Evolutionary conservation across 805 yeast genomes (phyloP).

Genomic region (Nakazawaea molendinolei): DNA sequence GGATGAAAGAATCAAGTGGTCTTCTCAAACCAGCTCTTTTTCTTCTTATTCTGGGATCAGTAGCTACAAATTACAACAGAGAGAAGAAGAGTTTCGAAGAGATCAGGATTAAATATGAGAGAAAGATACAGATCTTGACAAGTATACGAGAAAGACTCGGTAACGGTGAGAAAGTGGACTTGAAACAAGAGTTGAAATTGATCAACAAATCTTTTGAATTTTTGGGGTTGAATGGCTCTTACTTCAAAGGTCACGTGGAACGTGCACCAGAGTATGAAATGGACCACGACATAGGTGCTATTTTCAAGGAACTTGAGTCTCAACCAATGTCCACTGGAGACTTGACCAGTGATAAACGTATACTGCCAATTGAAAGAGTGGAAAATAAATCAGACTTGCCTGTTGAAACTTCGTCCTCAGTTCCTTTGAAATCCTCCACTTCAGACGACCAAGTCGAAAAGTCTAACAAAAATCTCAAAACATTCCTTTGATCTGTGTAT

Average conservation of each 20-base stretch:
- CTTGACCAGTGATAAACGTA: too few relatives aligned
- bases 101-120: conserved; percentile 24
- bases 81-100: conserved; percentile 28
- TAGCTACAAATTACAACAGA: conserved; percentile 31
- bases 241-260: conserved; percentile 9
- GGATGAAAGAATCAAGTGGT: neutral
- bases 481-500: too few relatives aligned
- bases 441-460: too few relatives aligned
- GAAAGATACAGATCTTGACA: conserved; percentile 27
- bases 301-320: too few relatives aligned
- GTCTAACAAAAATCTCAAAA: too few relatives aligned
- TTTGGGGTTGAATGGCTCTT: conserved; percentile 2
- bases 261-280: too few relatives aligned
- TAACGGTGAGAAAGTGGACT: conserved; percentile 28
- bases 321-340: too few relatives aligned
- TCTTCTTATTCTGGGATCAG: conserved; percentile 32
- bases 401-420: too few relatives aligned
- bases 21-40: conserved; percentile 30
- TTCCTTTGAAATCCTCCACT: too few relatives aligned
- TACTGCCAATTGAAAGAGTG: too few relatives aligned
- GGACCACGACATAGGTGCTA: too few relatives aligned
- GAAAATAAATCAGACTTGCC: too few relatives aligned
- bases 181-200: conserved; percentile 29
- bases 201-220: conserved; percentile 21
- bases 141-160: conserved; percentile 26